phyloP scores from a whole-genome alignment of 1,139 yeast species.

The Magnusiomyces ingens region DNA sequence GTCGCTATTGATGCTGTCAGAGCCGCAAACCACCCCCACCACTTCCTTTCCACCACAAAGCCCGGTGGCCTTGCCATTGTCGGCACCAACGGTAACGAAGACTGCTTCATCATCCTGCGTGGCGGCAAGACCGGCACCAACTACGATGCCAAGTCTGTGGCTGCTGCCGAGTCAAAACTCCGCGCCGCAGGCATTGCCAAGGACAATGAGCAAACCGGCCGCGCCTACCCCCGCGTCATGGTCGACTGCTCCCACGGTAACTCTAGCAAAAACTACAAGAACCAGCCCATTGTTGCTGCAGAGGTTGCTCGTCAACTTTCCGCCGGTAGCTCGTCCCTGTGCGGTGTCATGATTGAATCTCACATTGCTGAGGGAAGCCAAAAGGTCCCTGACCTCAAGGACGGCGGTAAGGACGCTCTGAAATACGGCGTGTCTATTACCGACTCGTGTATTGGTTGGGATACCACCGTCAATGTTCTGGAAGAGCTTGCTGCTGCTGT shows the following conservation, averaged over 20 bases:
- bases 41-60: slow-evolving; percentile 87
- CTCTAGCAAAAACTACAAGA: slow-evolving; percentile 79
- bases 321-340: slow-evolving; percentile 67
- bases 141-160: slow-evolving; percentile 68
- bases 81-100: slow-evolving; percentile 88
- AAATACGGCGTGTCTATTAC: slow-evolving; percentile 96
- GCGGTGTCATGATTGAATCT: slow-evolving; percentile 96
- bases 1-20: slow-evolving; percentile 92
- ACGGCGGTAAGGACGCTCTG: slow-evolving; percentile 55
- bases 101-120: slow-evolving; percentile 84
- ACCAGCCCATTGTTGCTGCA: slow-evolving; percentile 90
- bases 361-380: slow-evolving; percentile 90
- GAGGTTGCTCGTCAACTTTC: slow-evolving; percentile 70
- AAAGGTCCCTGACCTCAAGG: slow-evolving; percentile 59
- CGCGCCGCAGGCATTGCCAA: slow-evolving; percentile 49
- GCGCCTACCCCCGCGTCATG: slow-evolving; percentile 62
- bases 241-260: slow-evolving; percentile 97
- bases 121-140: slow-evolving; percentile 95
- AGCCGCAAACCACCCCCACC: slow-evolving; percentile 91
- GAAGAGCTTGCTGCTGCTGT: slow-evolving; percentile 76
- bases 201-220: slow-evolving; percentile 34
- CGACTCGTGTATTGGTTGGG: slow-evolving; percentile 95
- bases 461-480: slow-evolving; percentile 75
- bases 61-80: slow-evolving; percentile 94
- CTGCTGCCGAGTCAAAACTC: slow-evolving; percentile 60